Evolutionary conservation across 768 basidiomycete genomes (phyloP).

Genomic region (Mycena latifolia): DNA sequence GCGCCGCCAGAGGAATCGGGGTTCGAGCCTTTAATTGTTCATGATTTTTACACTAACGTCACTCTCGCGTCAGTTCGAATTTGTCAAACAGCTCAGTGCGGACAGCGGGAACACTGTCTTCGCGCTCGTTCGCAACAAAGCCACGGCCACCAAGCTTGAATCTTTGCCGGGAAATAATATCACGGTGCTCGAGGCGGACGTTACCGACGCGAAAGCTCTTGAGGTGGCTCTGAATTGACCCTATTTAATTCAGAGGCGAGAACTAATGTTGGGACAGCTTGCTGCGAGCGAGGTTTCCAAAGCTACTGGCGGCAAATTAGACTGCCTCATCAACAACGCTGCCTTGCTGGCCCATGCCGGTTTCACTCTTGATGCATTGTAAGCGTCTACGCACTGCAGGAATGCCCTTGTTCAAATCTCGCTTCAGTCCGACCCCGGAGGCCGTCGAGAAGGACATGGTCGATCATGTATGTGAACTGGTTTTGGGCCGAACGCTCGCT

Average conservation of each 20-base stretch:
- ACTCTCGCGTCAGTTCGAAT: conserved; percentile 12
- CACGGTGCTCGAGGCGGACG: conserved; percentile 12
- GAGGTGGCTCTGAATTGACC: not conserved
- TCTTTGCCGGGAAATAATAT: conserved; percentile 5
- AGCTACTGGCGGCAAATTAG: conserved; percentile 12
- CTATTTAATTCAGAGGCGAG: not conserved
- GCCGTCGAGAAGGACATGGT: conserved; percentile 19
- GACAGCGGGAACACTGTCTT: conserved; percentile 9
- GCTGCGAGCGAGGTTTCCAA: conserved; percentile 12
- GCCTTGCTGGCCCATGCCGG: not conserved
- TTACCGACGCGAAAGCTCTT: conserved; percentile 11
- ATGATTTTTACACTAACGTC: not conserved
- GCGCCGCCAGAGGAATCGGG: conserved; percentile 3
- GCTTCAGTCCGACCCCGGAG: conserved; percentile 8
- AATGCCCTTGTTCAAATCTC: not conserved
- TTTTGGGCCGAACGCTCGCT: no score
- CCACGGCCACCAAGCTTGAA: not conserved
- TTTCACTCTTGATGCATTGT: conserved; percentile 2
- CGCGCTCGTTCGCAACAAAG: not conserved
- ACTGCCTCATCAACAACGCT: conserved; percentile 24
- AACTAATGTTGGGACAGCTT: not conserved
- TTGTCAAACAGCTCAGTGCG: conserved; percentile 17
- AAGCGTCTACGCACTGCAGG: not conserved
- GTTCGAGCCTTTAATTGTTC: not conserved
- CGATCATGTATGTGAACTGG: not conserved